Base-by-base conservation (phyloP, 2,329 filamentous ascomycete species). In the Alternaria infectoria region DNA sequence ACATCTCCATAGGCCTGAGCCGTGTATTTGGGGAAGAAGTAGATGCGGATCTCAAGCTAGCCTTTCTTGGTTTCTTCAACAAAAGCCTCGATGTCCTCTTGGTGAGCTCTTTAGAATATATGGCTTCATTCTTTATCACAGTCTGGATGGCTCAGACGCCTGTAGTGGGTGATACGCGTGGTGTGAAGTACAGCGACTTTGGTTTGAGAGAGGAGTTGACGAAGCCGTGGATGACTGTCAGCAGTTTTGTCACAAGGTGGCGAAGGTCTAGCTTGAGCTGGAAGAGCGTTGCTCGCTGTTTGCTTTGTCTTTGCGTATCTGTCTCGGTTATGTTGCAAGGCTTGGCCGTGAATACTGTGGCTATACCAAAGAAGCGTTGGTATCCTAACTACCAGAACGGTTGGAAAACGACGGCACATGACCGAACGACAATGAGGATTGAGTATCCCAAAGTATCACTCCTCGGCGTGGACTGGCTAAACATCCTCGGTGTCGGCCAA, bases 181-280 rank as follows among this genome's bases (percentile, higher is more conserved):
- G 61, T 5, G 61, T 40, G 17, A 61, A 15, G 15, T 43, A 36
- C 26, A 19, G 23, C 40, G 61, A 64, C 40, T 64, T 64, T 43
- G 57, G 46, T 7, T 19, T 64, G 32, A 61, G 54, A 26, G 30
- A 64, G 17, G 61, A 60, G 46, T 17, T 60, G 21, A 60, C 57
- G 9, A 64, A 64, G 51, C 57, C 57, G 13, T 64, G 61, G 57
- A 64, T 64, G 51, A 60, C 61, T 15, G 17, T 60, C 6, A 12
- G n/a, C 11, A 32, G 11, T 15, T 60, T 64, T 32, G 12, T 10
- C 17, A 44, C 11, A 11, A 17, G 57, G n/a, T 57, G 23, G 21
- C 15, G 46, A 13, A 32, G 32, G 5, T 57, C 44, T 7, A 28
- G 21, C 17, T 44, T 19, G 36, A 60, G 19, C 9, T 61, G 49